Evolutionary conservation across 331 rosid genomes (phyloP).

Genomic region (Arachis monticola): DNA sequence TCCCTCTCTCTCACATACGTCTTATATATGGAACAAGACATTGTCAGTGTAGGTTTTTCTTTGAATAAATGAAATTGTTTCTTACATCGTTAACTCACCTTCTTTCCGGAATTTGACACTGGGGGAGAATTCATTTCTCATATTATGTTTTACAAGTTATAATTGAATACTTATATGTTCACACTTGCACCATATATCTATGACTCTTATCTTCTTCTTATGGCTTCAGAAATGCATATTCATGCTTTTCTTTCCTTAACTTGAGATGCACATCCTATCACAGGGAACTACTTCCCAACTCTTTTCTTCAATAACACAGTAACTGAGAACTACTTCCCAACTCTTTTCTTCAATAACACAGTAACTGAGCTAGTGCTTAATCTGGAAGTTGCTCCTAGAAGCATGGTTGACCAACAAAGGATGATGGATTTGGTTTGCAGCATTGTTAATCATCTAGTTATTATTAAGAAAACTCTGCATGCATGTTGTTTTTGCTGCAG

Average conservation of each 20-base stretch:
- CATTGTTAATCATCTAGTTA: slow-evolving; percentile 37
- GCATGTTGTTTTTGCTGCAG: slow-evolving; percentile 49
- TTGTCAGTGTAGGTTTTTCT: too few species aligned
- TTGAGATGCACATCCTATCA: slow-evolving; percentile 60
- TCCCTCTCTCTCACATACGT: slow-evolving; percentile 62
- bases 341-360: slow-evolving; percentile 59
- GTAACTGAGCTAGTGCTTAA: slow-evolving; percentile 72
- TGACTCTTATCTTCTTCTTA: neutral
- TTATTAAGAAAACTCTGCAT: slow-evolving; percentile 84
- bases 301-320: slow-evolving; percentile 83
- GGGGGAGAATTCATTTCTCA: too few species aligned
- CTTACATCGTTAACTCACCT: too few species aligned
- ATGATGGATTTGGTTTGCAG: slow-evolving; percentile 16
- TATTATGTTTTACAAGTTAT: too few species aligned
- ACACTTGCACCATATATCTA: too few species aligned
- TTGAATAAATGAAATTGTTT: too few species aligned
- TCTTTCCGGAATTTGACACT: too few species aligned
- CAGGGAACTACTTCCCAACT: slow-evolving; percentile 86
- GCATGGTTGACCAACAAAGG: slow-evolving; percentile 72
- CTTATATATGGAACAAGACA: slow-evolving; percentile 38
- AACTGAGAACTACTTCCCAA: slow-evolving; percentile 50
- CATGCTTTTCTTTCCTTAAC: slow-evolving; percentile 62
- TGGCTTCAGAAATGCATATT: slow-evolving; percentile 3
- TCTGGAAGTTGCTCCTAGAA: slow-evolving; percentile 93
- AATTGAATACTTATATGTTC: too few species aligned